phyloP scores from a whole-genome alignment of 169 alveolate species.

The Plasmodium yoelii region DNA sequence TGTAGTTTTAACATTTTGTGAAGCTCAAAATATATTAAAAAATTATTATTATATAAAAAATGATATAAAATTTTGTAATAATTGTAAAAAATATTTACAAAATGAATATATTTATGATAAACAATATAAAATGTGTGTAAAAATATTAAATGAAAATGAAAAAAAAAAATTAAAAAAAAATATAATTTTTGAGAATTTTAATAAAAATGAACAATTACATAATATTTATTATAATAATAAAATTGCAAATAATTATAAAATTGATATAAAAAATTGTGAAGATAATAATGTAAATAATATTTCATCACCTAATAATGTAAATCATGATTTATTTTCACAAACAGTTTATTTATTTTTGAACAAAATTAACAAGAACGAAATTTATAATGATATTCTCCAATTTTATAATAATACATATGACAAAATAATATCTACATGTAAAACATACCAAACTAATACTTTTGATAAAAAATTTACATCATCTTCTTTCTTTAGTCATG shows the following conservation, averaged over 20 bases:
- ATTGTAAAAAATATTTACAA: not conserved
- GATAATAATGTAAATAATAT: not conserved
- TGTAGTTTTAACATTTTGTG: constrained; percentile 34
- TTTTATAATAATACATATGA: constrained; percentile 27
- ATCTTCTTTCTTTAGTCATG: no score
- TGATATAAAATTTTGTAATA: not conserved
- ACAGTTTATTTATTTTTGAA: constrained; percentile 12
- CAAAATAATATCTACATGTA: not conserved
- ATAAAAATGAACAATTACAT: constrained; percentile 5
- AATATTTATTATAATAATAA: constrained; percentile 29
- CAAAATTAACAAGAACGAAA: constrained; percentile 15
- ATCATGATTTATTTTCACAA: no score
- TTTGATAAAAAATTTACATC: no score
- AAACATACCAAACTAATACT: not conserved
- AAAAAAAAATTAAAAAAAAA: constrained; percentile 12
- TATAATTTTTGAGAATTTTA: constrained; percentile 8
- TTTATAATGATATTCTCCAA: constrained; percentile 13
- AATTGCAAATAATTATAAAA: constrained; percentile 11
- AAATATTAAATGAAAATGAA: constrained; percentile 20
- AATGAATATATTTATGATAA: not conserved
- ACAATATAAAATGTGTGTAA: not conserved
- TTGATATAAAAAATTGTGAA: not conserved
- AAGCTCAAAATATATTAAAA: constrained; percentile 32
- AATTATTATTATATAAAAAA: not conserved
- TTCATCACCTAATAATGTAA: not conserved